Evolutionary conservation across 257 asterid genomes (phyloP).

Genomic region (Buddleja alternifolia): DNA sequence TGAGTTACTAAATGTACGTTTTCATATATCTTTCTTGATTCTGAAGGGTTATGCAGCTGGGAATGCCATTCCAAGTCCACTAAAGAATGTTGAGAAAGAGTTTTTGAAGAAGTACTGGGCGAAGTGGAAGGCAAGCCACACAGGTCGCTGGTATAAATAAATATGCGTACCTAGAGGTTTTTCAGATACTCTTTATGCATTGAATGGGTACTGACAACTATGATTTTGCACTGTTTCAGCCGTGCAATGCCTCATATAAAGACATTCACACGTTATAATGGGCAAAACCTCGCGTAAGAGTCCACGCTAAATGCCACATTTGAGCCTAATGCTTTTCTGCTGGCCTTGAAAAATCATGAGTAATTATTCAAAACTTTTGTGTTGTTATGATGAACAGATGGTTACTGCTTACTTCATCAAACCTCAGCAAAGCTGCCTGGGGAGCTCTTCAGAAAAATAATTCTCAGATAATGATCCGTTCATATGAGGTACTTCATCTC

Average conservation of each 20-base stretch:
- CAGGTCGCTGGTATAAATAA: conserved; percentile 81
- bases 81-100: conserved; percentile 87
- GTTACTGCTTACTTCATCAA: conserved; percentile 90
- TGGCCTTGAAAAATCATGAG: conserved; percentile 21
- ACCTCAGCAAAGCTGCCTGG: conserved; percentile 99
- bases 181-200: conserved; percentile 5
- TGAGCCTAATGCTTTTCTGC: conserved; percentile 13
- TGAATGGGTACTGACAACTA: conserved; percentile 27
- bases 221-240: conserved; percentile 46
- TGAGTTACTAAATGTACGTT: conserved; percentile 18
- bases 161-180: background rate
- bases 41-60: conserved; percentile 97
- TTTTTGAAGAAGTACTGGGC: conserved; percentile 95
- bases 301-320: conserved; percentile 20
- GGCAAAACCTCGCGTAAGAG: conserved; percentile 91
- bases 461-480: conserved; percentile 98
- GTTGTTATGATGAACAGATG: conserved; percentile 54
- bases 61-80: conserved; percentile 81
- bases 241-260: conserved; percentile 99
- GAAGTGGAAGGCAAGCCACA: conserved; percentile 85
- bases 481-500: conserved; percentile 67
- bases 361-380: conserved; percentile 4
- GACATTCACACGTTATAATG: conserved; percentile 85
- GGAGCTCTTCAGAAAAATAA: conserved; percentile 93
- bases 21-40: conserved; percentile 30